Evolutionary conservation across 768 basidiomycete genomes (phyloP).

Genomic region (Boletus pseudo-olivaceus): DNA sequence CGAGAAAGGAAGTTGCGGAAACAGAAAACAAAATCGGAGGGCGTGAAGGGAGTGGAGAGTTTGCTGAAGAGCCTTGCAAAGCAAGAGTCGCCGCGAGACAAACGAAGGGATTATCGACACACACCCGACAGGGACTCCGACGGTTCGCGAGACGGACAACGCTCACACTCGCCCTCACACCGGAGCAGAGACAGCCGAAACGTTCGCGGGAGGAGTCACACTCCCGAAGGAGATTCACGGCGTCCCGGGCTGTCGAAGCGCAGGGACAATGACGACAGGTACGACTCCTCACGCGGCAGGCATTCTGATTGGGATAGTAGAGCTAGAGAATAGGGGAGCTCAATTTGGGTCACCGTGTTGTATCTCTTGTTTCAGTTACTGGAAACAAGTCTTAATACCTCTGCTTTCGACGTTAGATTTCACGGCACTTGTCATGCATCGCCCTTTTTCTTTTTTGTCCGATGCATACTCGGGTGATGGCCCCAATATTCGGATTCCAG

Average conservation of each 20-base stretch:
- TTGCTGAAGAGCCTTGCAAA: constrained; percentile 47
- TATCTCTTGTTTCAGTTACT: constrained; percentile 3
- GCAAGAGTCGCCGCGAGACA: constrained; percentile 23
- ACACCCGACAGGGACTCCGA: constrained; percentile 13
- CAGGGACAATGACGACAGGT: constrained; percentile 2
- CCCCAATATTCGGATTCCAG: neutral
- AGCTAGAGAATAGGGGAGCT: neutral
- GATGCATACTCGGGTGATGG: neutral
- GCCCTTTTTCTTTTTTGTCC: neutral
- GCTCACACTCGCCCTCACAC: constrained; percentile 13
- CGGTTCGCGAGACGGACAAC: constrained; percentile 7
- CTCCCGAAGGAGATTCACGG: constrained; percentile 15
- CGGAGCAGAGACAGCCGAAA: constrained; percentile 8
- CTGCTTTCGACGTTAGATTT: neutral
- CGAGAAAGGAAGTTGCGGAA: constrained; percentile 63
- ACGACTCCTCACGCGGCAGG: constrained; percentile 2
- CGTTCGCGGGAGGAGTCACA: constrained; percentile 14
- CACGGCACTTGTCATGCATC: neutral
- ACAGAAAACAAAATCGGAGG: constrained; percentile 51
- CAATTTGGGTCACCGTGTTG: neutral
- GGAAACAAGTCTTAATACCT: neutral
- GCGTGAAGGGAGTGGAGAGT: constrained; percentile 63
- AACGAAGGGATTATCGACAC: constrained; percentile 3
- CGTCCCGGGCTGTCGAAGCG: neutral
- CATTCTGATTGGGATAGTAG: neutral